Conservation (phyloP, 1,284 basidiomycete species). For the Retiboletus fuscus region DNA sequence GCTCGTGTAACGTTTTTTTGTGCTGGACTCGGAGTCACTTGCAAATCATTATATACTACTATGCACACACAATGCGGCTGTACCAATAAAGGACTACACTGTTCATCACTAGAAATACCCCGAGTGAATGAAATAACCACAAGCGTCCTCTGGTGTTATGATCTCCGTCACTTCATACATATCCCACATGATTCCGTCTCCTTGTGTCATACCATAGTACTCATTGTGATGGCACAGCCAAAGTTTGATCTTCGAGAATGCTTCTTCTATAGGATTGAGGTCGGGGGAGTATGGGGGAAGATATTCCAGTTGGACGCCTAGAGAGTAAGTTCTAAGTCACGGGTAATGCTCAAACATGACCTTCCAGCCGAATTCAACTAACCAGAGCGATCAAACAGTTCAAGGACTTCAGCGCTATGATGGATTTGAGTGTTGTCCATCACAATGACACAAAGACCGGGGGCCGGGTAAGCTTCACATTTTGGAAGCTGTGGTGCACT, state of each 20-base stretch:
- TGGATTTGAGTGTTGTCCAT: conserved; percentile 7
- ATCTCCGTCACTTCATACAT: conserved; percentile 10
- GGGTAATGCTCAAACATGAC: no score
- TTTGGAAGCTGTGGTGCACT: conserved; percentile 6
- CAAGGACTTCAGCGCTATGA: conserved; percentile 7
- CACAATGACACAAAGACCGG: conserved; percentile 7
- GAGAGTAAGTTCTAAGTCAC: no score
- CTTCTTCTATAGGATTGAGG: conserved; percentile 12
- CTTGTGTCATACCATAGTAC: not conserved
- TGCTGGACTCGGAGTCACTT: no score
- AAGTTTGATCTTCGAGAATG: conserved; percentile 5
- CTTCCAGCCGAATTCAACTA: not conserved
- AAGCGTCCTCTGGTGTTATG: conserved; percentile 7
- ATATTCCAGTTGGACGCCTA: not conserved
- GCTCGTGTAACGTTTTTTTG: not conserved
- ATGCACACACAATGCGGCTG: not conserved
- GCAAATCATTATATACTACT: conserved; percentile 2
- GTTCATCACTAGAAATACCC: conserved; percentile 6
- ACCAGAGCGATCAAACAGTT: conserved; percentile 12
- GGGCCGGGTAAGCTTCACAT: not conserved
- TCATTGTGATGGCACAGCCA: conserved; percentile 3
- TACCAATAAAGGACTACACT: not conserved
- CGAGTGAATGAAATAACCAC: conserved; percentile 3
- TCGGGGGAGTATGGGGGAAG: conserved; percentile 12
- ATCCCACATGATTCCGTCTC: conserved; percentile 7